phyloP scores from a whole-genome alignment of 148 eudicot genomes.

The Selenicereus undatus region DNA sequence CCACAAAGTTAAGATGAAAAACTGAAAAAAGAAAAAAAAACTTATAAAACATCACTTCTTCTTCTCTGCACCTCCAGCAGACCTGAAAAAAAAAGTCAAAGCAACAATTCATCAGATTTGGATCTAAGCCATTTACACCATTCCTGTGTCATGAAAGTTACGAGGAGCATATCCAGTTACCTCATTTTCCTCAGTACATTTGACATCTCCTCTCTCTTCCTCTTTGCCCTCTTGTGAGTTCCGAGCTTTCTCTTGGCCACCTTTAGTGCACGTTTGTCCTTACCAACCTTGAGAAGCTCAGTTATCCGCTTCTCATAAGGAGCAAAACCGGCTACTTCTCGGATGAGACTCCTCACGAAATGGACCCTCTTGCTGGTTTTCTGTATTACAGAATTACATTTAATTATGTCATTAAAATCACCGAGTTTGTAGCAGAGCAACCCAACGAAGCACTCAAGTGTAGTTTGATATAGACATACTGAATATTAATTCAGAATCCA shows the following conservation, averaged over 20 bases:
- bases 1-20: constrained; percentile 11
- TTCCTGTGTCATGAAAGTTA: neutral
- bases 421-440: neutral
- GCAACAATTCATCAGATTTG: neutral
- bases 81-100: constrained; percentile 9
- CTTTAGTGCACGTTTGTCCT: constrained; percentile 55
- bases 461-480: neutral
- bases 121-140: neutral
- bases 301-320: constrained; percentile 47
- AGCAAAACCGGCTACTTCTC: constrained; percentile 44
- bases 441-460: neutral
- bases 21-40: neutral
- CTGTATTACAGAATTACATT: constrained; percentile 21
- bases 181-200: constrained; percentile 55
- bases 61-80: constrained; percentile 33
- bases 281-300: constrained; percentile 52
- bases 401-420: neutral
- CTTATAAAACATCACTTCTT: constrained; percentile 28
- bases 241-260: constrained; percentile 59
- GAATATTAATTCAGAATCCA: neutral
- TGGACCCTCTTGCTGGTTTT: constrained; percentile 44
- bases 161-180: neutral
- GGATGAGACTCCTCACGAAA: constrained; percentile 36
- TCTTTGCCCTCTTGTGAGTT: constrained; percentile 60
- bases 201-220: constrained; percentile 61